A percentile compares a stretch with the other conserved stretches of the same genome.
Conservation (phyloP, 495 filamentous ascomycete genomes). For the Penicillium ucsense region DNA sequence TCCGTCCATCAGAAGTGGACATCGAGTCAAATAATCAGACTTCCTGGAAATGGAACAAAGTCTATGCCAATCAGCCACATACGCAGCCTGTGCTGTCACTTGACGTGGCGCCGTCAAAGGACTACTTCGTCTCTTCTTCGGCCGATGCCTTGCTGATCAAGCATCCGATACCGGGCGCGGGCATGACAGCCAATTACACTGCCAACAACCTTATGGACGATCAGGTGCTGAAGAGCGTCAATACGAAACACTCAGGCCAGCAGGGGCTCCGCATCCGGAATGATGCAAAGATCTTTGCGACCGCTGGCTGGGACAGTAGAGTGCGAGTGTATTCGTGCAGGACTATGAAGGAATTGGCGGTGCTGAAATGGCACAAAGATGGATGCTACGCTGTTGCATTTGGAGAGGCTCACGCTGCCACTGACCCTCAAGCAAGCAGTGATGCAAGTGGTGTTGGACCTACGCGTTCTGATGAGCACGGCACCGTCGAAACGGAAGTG, state of each 20-base stretch:
- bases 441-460: neutral
- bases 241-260: conserved; percentile 85
- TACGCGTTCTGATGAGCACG: no score
- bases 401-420: conserved; percentile 27
- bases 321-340: conserved; percentile 72
- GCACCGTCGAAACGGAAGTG: no score
- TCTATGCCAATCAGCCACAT: conserved; percentile 62
- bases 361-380: conserved; percentile 90
- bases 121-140: conserved; percentile 69
- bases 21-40: neutral
- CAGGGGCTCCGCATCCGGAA: conserved; percentile 68
- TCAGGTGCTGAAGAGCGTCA: conserved; percentile 45
- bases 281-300: conserved; percentile 78
- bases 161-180: conserved; percentile 43
- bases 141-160: conserved; percentile 64
- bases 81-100: conserved; percentile 81
- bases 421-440: neutral
- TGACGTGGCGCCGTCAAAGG: conserved; percentile 44
- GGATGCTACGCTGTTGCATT: conserved; percentile 85
- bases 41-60: conserved; percentile 45
- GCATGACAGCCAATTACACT: conserved; percentile 3
- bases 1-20: neutral
- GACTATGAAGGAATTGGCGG: conserved; percentile 80
- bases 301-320: conserved; percentile 84
- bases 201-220: conserved; percentile 13